These are phyloP conservation scores for Tephrocybe rancida DNA, from an alignment of 768 basidiomycete species.

Conservation along the genomic window DNA sequence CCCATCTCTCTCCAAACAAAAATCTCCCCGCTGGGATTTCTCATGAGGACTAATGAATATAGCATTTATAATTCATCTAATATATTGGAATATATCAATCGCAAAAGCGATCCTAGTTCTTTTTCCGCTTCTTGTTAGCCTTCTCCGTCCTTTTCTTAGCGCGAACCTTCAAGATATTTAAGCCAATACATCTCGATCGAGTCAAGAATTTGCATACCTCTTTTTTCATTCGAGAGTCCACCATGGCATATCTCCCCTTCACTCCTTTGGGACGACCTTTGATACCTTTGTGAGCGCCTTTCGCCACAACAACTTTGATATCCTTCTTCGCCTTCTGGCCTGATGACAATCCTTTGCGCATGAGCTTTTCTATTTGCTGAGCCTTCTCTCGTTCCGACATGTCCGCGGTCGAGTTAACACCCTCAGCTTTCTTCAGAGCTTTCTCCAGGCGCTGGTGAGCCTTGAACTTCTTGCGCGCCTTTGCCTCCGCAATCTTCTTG, in stretches of 20 bases:
- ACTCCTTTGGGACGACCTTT: conserved; percentile 95
- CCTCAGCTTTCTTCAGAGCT: conserved; percentile 95
- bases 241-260: conserved; percentile 94
- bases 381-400: conserved; percentile 97
- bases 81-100: neutral
- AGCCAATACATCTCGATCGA: conserved; percentile 1
- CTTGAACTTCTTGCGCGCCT: conserved; percentile 94
- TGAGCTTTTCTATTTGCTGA: conserved; percentile 88
- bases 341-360: conserved; percentile 76
- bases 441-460: conserved; percentile 85
- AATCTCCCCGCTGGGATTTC: neutral
- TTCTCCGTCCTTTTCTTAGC: conserved; percentile 83
- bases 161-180: conserved; percentile 55
- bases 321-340: conserved; percentile 71
- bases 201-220: conserved; percentile 53
- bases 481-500: conserved; percentile 98
- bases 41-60: neutral
- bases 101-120: conserved; percentile 19
- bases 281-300: conserved; percentile 84
- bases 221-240: conserved; percentile 92
- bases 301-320: conserved; percentile 89
- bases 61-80: neutral
- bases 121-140: conserved; percentile 62
- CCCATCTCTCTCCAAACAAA: neutral
- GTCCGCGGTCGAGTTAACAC: conserved; percentile 84